Evolutionary conservation across 345 rosid species (phyloP), one percentile per base, ranked within the genome.

Genomic region (Sapria himalayana): DNA sequence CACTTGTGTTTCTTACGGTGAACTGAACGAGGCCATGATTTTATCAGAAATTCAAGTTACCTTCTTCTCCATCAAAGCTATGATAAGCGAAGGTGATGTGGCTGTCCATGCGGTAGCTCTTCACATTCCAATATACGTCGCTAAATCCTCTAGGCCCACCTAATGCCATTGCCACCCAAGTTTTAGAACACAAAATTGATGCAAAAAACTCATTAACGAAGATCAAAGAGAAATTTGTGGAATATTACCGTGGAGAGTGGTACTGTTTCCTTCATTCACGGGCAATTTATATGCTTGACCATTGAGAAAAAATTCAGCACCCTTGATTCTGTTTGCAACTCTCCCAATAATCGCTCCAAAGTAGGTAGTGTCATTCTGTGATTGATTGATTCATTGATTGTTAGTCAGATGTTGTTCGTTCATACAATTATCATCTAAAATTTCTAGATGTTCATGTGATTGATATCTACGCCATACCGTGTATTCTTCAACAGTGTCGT

Each of bases 211-310:
- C n/a, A 17, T 34, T 0, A 22, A 8, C 8, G 48, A 22, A 5
- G 1, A 16, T 15, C 4, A 21, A 8, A 9, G 13, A 9, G 7
- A 22, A n/a, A n/a, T n/a, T n/a, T n/a, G n/a, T n/a, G n/a, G n/a
- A n/a, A n/a, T n/a, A n/a, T n/a, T 65, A 75, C 96, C 98, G 49
- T 89, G 98, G 50, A 89, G 84, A 51, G 52, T 74, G 68, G n/a
- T n/a, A n/a, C 82, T 89, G 41, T 72, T 69, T 32, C 86, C 93
- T 19, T 74, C 93, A 42, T 89, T 89, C 40, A 79, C 69, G 45
- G 41, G 52, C 11, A 82, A 62, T 49, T 74, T 72, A 49, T 79
- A 82, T 13, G 20, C 58, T 37, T 45, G 48, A 24, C 93, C 95
- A 37, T 82, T 57, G 25, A 82, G 45, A 14, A 70, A 74, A 41